Evolutionary conservation across 1,284 basidiomycete genomes (phyloP), one percentile per base, ranked within the genome.

Genomic region (Sphagnurus paluster): DNA sequence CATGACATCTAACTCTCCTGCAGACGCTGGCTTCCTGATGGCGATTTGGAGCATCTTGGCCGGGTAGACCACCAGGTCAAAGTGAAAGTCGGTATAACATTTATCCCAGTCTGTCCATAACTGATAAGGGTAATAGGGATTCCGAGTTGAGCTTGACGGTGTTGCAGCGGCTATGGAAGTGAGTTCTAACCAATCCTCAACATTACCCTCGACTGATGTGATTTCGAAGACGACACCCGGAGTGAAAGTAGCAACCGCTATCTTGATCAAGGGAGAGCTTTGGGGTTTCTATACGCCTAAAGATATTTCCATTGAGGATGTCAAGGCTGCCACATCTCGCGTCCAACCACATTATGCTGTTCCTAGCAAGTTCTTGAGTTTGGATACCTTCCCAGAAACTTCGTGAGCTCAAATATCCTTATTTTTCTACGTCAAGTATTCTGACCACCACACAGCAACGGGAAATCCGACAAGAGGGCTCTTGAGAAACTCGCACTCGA

Each of bases 261-360:
- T 82, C 16, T 65, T 80, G 45, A 71, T 82, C 26, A 72, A 75
- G 20, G 67, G 62, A 17, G 72, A 74, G 48, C 65, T 82, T 4
- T 79, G 77, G 75, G 79, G 79, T 11, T 80, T 80, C 53, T 62
- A 73, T 14, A 72, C 76, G 6, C 79, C 79, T 4, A 58, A 55
- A 4, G 60, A 52, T 13, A 67, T 69, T 7, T 62, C 65, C 38
- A 50, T 65, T 5, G 70, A 72, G 19, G 63, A 65, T 28, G 74
- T 80, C 13, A 68, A 65, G 44, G 64, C 64, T 13, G 70, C 73
- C 20, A 66, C 72, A 6, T 61, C 71, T 13, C 71, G 75, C 52
- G 67, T 78, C n/a, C 76, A 80, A 55, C 78, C 79, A 14, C 79
- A 80, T 59, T 82, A 82, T 59, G 79, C 78, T 5, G 75, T 80